phyloP scores from a whole-genome alignment of 495 filamentous ascomycete species.

The Podospora sp. region DNA sequence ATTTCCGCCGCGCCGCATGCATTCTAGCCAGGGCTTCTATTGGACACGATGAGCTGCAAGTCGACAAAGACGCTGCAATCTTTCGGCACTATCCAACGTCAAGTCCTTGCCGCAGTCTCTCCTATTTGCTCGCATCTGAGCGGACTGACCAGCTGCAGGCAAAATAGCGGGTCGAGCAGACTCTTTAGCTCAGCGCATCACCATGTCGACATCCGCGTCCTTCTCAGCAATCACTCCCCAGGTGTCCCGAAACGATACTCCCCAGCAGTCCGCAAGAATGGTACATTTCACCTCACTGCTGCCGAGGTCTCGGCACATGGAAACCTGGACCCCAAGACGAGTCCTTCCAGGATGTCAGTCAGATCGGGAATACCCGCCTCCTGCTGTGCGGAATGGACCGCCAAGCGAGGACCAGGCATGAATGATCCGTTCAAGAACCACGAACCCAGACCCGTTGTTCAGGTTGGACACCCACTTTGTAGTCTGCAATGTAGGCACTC shows the following conservation, averaged over 20 bases:
- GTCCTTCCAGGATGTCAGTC: conserved; percentile 1
- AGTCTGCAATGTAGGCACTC: neutral
- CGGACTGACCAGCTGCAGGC: neutral
- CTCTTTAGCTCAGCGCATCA: neutral
- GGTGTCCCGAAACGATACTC: neutral
- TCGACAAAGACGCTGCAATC: conserved; percentile 7
- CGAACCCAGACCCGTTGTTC: neutral
- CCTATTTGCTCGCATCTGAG: conserved; percentile 8
- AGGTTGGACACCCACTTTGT: neutral
- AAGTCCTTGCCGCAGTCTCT: neutral
- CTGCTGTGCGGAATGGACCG: neutral
- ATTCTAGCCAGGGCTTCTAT: neutral
- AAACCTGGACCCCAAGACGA: neutral
- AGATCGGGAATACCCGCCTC: conserved; percentile 12
- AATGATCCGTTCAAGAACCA: neutral
- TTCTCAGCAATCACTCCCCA: neutral
- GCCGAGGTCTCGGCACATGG: neutral
- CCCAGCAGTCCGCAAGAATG: neutral
- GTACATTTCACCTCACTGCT: neutral
- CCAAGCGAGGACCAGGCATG: conserved; percentile 1
- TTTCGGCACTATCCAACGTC: conserved; percentile 2
- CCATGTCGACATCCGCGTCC: neutral
- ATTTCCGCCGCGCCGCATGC: conserved; percentile 15
- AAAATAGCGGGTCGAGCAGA: neutral
- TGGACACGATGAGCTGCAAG: neutral